Base-by-base conservation (phyloP, 257 asterid species). In the Nicotiana otophora region DNA sequence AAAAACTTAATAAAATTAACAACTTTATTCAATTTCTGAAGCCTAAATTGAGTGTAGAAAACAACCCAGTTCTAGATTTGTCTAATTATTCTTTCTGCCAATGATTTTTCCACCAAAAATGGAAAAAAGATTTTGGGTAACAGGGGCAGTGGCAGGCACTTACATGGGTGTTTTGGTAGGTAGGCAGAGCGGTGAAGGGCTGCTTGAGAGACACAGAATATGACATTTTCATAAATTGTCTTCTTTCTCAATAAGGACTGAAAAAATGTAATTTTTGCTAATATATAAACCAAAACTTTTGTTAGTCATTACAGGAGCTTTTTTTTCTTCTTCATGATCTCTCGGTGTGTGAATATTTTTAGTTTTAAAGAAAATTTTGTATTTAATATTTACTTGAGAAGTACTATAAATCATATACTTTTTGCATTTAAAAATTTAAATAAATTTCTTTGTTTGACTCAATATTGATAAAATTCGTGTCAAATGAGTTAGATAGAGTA, bases 171-270 rank as follows among this genome's bases (percentile, higher is more conserved):
- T 20, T 72, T 46, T 86, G 80, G 62, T 84, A 77, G 9, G 82
- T 53, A 17, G 90, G 82, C 48, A 64, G 70, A 55, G 86, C 42
- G 58, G 82, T 67, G 31, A 81, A 16, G 20, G 85, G 70, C 67
- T 93, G 91, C 83, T 86, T 84, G 86, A 91, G 91, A 77, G 88
- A 87, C 81, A 86, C 8, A 34, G 91, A 80, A 70, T 90, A 87
- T 80, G 90, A 89, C 97, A 95, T 91, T 82, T 28, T 15, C 11
- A 12, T 8, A 63, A 4, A 46, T 33, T 58, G 70, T 36, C 68
- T 30, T 34, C 33, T 79, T 63, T 51, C 39, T 60, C 53, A 60
- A 4, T 7, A 58, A 60, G 60, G 62, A 36, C 79, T 26, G 62
- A 1, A 0, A 42, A 20, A 5, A 46, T 20, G 17, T 30, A 15